Base-by-base conservation (phyloP, 129 eudicot species). In the Glebionis coronaria region DNA sequence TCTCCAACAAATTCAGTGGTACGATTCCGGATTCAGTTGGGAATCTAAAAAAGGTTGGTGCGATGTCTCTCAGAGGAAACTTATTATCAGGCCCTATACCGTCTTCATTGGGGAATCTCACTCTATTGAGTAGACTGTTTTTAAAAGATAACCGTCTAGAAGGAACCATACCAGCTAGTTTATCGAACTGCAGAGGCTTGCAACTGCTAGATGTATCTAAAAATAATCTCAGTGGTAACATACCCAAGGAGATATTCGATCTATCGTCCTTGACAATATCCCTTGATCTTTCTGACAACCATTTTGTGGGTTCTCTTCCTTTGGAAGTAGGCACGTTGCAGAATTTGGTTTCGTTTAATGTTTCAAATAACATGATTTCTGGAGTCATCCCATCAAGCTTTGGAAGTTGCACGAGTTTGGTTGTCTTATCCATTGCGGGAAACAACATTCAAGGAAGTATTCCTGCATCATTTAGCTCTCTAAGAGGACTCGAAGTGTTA, bases 281-380 rank as follows among this genome's bases (percentile, higher is more conserved):
- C 14, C 14, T 56, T 9, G 62, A 56, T 35, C 62, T 56, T 25
- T 56, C 62, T 25, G 62, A 56, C 18, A 56, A 56, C 42, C 62
- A 56, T 23, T 56, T 56, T 56, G 42, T 56, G 16, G 62, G 62
- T 25, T 12, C 62, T 56, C 40, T 56, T 56, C 62, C 40, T 56
- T 23, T 35, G 3, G 62, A 56, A 56, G 62, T 56, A 56, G 62
- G 62, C 13, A 25, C 6, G 38, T 12, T 56, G 40, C 10, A 13
- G 40, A 56, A 56, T 56, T 25, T 56, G 15, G 18, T 56, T 25
- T 56, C 40, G 9, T 13, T 56, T 56, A 25, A 25, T 25, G 35
- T 56, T 25, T 56, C 62, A 2, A 25, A 56, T 25, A 56, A 56
- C 62, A 25, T 25, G 62, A 4, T 56, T 9, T 56, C 62, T 2